phyloP scores from a whole-genome alignment of 176 grass and related monocot genomes.

The Poa pratensis region DNA sequence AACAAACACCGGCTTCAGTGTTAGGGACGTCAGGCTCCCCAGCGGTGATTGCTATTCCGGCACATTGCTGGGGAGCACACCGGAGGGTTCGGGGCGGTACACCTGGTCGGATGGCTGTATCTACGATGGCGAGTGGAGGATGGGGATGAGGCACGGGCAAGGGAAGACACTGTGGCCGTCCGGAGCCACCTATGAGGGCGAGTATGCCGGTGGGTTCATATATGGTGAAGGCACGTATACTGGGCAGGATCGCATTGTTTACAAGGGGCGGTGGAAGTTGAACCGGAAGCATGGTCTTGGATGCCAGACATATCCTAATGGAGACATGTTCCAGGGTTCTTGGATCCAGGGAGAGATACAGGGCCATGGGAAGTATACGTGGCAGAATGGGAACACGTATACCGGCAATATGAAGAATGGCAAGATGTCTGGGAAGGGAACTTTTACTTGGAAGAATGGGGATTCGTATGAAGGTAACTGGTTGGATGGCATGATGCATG shows the following conservation, averaged over 20 bases:
- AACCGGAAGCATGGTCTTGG: conserved; percentile 89
- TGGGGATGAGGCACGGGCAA: conserved; percentile 84
- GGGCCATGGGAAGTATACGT: conserved; percentile 85
- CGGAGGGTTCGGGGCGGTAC: conserved; percentile 81
- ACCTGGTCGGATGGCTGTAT: conserved; percentile 76
- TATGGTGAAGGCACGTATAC: conserved; percentile 76
- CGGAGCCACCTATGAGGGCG: conserved; percentile 68
- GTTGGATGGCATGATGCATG: conserved; percentile 90
- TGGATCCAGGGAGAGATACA: conserved; percentile 94
- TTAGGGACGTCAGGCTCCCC: conserved; percentile 60
- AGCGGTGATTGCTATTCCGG: conserved; percentile 78
- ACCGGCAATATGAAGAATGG: conserved; percentile 89
- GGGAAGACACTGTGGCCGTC: conserved; percentile 77
- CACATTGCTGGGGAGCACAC: conserved; percentile 67
- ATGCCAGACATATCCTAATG: conserved; percentile 76
- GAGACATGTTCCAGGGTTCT: conserved; percentile 83
- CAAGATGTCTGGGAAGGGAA: conserved; percentile 88
- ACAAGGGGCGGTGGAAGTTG: conserved; percentile 88
- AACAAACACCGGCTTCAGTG: conserved; percentile 54
- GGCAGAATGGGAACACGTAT: conserved; percentile 80
- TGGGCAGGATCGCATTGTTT: conserved; percentile 61
- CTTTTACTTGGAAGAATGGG: conserved; percentile 89
- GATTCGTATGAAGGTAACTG: conserved; percentile 95
- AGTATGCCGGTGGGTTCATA: conserved; percentile 84
- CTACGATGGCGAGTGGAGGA: conserved; percentile 86